A percentile compares a stretch with the other conserved stretches of the same genome.
These are phyloP conservation scores for Dictyostelium discoideum DNA, from an alignment of 78 protist species.

Conservation along the genomic window DNA sequence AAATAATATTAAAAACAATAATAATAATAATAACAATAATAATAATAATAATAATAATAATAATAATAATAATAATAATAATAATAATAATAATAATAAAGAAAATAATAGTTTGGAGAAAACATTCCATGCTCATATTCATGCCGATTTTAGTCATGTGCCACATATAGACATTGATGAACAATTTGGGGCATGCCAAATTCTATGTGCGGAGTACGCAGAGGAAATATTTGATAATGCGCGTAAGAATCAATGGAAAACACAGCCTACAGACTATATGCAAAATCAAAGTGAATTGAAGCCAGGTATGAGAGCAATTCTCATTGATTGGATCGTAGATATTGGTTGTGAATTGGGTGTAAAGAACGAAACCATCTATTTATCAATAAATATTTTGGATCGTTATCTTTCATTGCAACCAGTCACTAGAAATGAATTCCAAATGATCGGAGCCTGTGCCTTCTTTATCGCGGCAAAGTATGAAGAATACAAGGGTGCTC, in stretches of 20 bases:
- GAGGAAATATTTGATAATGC: slow-evolving; percentile 39
- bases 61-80: not conserved
- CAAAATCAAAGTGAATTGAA: slow-evolving; percentile 81
- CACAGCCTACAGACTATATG: slow-evolving; percentile 68
- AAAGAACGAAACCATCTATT: slow-evolving; percentile 88
- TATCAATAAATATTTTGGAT: slow-evolving; percentile 95
- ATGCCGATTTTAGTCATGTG: not conserved
- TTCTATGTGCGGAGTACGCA: slow-evolving; percentile 55
- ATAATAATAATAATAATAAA: not conserved
- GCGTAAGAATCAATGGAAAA: slow-evolving; percentile 23
- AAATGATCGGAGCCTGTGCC: slow-evolving; percentile 89
- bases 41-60: not conserved
- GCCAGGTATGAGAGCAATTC: slow-evolving; percentile 87
- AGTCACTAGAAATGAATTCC: slow-evolving; percentile 88
- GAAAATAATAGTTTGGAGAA: not conserved
- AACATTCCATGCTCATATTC: slow-evolving; percentile 4
- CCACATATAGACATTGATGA: slow-evolving; percentile 38
- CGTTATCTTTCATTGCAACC: slow-evolving; percentile 84
- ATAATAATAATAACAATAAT: not conserved
- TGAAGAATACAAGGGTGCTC: slow-evolving; percentile 88
- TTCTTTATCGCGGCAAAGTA: slow-evolving; percentile 85
- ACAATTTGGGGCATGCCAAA: not conserved
- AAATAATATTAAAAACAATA: not conserved
- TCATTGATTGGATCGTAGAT: slow-evolving; percentile 95
- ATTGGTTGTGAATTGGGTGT: slow-evolving; percentile 82